Conservation (phyloP, 805 yeast species). For the Wickerhamomyces queroliae region DNA sequence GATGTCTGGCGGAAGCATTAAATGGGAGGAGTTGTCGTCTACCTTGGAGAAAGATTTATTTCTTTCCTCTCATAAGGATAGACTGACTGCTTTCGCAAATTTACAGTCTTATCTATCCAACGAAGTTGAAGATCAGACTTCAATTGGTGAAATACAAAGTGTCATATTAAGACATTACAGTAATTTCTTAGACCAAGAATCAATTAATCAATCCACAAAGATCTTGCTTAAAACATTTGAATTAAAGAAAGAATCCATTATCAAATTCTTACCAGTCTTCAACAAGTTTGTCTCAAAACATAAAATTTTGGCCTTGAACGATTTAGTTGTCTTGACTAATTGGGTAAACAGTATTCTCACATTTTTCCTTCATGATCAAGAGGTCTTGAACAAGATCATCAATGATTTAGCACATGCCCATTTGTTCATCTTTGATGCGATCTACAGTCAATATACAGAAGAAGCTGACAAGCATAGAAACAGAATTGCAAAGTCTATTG, state of each 20-base stretch:
- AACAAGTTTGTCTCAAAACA: slow-evolving; percentile 24
- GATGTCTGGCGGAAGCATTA: slow-evolving; percentile 5
- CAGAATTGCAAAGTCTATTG: slow-evolving; percentile 31
- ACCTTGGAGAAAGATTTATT: slow-evolving; percentile 17
- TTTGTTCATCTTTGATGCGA: slow-evolving; percentile 21
- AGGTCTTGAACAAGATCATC: slow-evolving; percentile 23
- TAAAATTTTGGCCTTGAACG: slow-evolving; percentile 45
- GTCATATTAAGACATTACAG: slow-evolving; percentile 11
- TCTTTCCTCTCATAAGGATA: slow-evolving; percentile 13
- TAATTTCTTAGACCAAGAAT: slow-evolving; percentile 8
- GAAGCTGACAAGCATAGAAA: slow-evolving; percentile 32
- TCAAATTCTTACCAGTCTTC: slow-evolving; percentile 16
- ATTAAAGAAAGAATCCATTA: slow-evolving; percentile 3
- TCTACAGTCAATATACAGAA: slow-evolving; percentile 12
- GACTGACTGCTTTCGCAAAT: slow-evolving; percentile 17
- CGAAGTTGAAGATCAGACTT: slow-evolving; percentile 4
- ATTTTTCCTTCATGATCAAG: slow-evolving; percentile 18
- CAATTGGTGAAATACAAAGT: slow-evolving; percentile 14
- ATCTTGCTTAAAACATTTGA: slow-evolving; percentile 12
- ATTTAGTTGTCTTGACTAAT: slow-evolving; percentile 47
- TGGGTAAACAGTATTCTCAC: slow-evolving; percentile 44
- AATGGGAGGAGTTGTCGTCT: slow-evolving; percentile 17
- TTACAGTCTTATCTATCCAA: slow-evolving; percentile 4
- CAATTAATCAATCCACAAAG: slow-evolving; percentile 5
- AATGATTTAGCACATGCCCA: slow-evolving; percentile 30